A percentile compares a stretch with the other conserved stretches of the same genome.
These are phyloP conservation scores for Trichoderma sp. DNA, from an alignment of 2,329 filamentous ascomycete species.

Conservation along the genomic window DNA sequence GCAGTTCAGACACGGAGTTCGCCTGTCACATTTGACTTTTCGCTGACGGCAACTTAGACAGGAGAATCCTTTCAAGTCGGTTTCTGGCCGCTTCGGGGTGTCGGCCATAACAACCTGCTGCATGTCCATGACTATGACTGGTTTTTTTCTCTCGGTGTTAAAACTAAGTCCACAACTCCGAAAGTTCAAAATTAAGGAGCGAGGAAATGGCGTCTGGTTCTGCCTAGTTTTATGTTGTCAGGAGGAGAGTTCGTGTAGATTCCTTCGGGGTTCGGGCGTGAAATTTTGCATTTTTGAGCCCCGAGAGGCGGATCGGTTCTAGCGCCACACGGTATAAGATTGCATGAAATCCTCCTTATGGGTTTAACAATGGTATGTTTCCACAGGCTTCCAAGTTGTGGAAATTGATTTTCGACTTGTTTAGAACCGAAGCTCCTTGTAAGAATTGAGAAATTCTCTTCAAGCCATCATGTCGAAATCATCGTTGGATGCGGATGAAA, in stretches of 20 bases:
- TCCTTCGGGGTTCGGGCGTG: constrained; percentile 1
- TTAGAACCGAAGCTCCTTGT: background rate
- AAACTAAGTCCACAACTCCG: background rate
- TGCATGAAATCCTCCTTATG: background rate
- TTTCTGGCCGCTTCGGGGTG: background rate
- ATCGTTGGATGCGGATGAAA: background rate
- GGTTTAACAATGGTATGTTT: background rate
- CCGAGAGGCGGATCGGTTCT: background rate
- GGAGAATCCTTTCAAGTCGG: background rate
- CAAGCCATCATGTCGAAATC: background rate
- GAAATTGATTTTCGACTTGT: background rate
- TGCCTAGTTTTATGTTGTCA: background rate
- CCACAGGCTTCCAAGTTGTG: background rate
- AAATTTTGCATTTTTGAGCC: constrained; percentile 2
- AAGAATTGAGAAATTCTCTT: background rate
- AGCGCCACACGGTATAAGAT: background rate
- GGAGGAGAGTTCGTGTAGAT: background rate
- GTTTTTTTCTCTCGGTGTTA: background rate
- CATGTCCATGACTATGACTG: background rate
- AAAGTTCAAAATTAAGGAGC: background rate
- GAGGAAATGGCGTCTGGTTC: background rate
- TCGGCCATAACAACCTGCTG: background rate
- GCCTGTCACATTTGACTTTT: constrained; percentile 5
- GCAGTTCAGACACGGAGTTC: background rate
- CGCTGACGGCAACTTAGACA: constrained; percentile 7